phyloP scores from a whole-genome alignment of 2,329 filamentous ascomycete species.

The Cadophora luteo-olivacea region DNA sequence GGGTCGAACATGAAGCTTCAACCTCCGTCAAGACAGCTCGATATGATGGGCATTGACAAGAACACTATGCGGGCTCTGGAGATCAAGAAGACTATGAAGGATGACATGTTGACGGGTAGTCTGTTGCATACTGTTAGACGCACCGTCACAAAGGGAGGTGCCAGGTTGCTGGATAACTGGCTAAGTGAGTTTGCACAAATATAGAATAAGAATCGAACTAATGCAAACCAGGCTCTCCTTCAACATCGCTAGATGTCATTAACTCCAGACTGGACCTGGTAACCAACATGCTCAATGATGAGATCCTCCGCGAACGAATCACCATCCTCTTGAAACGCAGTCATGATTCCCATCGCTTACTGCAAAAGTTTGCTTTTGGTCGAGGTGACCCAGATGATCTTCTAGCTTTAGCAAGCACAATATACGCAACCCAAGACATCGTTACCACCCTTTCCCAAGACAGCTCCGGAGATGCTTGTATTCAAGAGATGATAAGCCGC shows the following conservation, averaged over 20 bases:
- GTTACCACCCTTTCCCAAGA: constrained; percentile 52
- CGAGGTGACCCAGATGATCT: constrained; percentile 93
- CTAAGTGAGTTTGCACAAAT: constrained; percentile 57
- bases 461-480: constrained; percentile 43
- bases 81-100: constrained; percentile 84
- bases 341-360: constrained; percentile 85
- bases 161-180: constrained; percentile 82
- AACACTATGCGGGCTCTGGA: constrained; percentile 90
- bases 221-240: constrained; percentile 68
- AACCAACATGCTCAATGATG: constrained; percentile 71
- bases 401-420: constrained; percentile 80
- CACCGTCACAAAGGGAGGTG: constrained; percentile 91
- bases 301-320: constrained; percentile 73
- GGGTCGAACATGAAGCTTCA: constrained; percentile 83
- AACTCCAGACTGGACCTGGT: constrained; percentile 83
- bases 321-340: constrained; percentile 73
- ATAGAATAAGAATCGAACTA: background rate
- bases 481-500: constrained; percentile 57
- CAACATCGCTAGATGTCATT: constrained; percentile 83
- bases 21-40: constrained; percentile 77
- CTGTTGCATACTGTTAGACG: constrained; percentile 87
- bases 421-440: constrained; percentile 75
- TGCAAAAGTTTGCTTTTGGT: constrained; percentile 93
- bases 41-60: constrained; percentile 90
- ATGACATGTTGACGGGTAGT: constrained; percentile 80